Base-by-base conservation (phyloP, 306 rosid genomes). In the Aeschynomene evenia region DNA sequence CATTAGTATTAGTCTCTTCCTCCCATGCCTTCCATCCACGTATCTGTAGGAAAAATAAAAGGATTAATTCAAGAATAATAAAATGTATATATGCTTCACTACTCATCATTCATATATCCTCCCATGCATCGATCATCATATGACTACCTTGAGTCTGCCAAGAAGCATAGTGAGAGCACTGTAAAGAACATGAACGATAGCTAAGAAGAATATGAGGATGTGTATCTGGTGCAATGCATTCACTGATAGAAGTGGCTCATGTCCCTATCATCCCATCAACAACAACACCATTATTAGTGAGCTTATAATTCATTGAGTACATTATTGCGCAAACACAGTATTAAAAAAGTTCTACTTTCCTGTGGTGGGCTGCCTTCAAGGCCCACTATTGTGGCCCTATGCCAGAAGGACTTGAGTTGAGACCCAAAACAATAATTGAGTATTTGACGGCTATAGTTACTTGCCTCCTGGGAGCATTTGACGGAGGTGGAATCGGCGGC, bases 11-110 rank as follows among this genome's bases (percentile, higher is more conserved):
- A 43, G 97, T 95, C 80, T 95, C 99, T 28, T 31, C 80, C 74
- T 95, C 99, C 99, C 99, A 95, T 2, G 76, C 81, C 82, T 91
- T 95, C 99, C 99, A 95, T 59, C 95, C 97, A 56, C 97, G 91
- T 70, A 91, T 95, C 99, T 95, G 59, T 29, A 33, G 5, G 79
- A 52, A 65, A 70, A 73, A n/a, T n/a, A n/a, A n/a, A 72, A 78
- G 48, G n/a, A n/a, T n/a, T n/a, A n/a, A 12, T 19, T 46, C 39
- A 28, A 28, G 31, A 28, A n/a, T n/a, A n/a, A n/a, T n/a, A n/a
- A n/a, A n/a, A n/a, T n/a, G n/a, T n/a, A n/a, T n/a, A n/a, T n/a
- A n/a, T n/a, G n/a, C n/a, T n/a, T n/a, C n/a, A n/a, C n/a, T n/a
- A n/a, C n/a, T n/a, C n/a, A n/a, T n/a, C 84, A 74, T 28, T 48